Evolutionary conservation across 2,329 filamentous ascomycete genomes (phyloP).

Genomic region (Metarhizium humberi): DNA sequence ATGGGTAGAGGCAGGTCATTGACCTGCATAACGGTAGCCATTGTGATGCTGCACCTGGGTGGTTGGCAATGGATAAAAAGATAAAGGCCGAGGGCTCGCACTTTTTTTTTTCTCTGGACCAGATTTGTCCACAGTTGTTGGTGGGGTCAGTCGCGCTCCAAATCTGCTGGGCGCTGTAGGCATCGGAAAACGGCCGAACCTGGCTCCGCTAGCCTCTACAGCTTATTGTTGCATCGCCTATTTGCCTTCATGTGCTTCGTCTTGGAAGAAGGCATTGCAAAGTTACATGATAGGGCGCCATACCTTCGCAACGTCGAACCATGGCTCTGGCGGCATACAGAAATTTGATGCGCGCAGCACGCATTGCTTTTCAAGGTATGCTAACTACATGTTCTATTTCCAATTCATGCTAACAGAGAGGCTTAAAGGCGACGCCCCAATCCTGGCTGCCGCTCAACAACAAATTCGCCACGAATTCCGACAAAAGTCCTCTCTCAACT

Average conservation of each 20-base stretch:
- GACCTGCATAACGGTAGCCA: conserved; percentile 56
- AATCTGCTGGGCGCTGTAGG: too few relatives aligned
- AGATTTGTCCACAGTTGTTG: not conserved
- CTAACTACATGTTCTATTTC: not conserved
- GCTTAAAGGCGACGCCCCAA: conserved; percentile 50
- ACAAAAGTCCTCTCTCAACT: conserved; percentile 49
- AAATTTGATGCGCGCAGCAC: conserved; percentile 68
- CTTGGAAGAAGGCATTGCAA: not conserved
- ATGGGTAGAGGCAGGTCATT: conserved; percentile 56
- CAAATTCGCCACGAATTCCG: conserved; percentile 70
- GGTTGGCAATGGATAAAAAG: conserved; percentile 10
- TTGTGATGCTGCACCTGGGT: conserved; percentile 23
- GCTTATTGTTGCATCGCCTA: not conserved
- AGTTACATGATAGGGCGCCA: not conserved
- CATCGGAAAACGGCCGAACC: conserved; percentile 16
- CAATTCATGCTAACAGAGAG: conserved; percentile 23
- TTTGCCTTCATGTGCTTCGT: not conserved
- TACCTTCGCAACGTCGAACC: not conserved
- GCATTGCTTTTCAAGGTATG: conserved; percentile 74
- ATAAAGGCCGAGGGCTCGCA: not conserved
- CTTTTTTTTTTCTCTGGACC: conserved; percentile 7
- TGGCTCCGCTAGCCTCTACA: conserved; percentile 9
- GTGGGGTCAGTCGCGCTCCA: conserved; percentile 5
- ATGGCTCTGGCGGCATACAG: conserved; percentile 74
- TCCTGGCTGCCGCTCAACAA: conserved; percentile 60